Evolutionary conservation across 2,329 filamentous ascomycete species (phyloP).

Genomic region (Ascochyta koolunga): DNA sequence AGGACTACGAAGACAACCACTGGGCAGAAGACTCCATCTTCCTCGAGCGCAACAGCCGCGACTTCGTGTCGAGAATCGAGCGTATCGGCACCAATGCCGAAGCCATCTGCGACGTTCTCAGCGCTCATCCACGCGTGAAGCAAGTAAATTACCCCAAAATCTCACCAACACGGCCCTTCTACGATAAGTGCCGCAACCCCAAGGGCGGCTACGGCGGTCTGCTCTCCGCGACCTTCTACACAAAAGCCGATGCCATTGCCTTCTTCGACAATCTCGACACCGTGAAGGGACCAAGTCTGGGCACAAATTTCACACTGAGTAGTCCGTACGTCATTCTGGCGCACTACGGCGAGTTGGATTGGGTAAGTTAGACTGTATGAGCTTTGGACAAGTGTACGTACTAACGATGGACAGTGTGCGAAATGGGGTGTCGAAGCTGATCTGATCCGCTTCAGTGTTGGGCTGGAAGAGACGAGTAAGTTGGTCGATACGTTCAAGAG

Average conservation of each 20-base stretch:
- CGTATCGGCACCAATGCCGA: slow-evolving; percentile 87
- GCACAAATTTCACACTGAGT: slow-evolving; percentile 93
- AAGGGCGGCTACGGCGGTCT: slow-evolving; percentile 88
- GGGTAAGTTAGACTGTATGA: slow-evolving; percentile 59
- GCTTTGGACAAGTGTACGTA: neutral
- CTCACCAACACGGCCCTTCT: slow-evolving; percentile 70
- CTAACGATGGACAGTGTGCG: slow-evolving; percentile 59
- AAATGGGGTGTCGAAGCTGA: slow-evolving; percentile 80
- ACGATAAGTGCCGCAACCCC: slow-evolving; percentile 77
- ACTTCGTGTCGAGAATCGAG: slow-evolving; percentile 82
- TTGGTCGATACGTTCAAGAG: slow-evolving; percentile 68
- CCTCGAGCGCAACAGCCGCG: slow-evolving; percentile 93
- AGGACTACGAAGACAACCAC: slow-evolving; percentile 83
- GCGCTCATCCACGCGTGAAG: slow-evolving; percentile 69
- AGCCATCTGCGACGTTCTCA: slow-evolving; percentile 75
- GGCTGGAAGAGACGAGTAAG: slow-evolving; percentile 76
- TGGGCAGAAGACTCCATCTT: slow-evolving; percentile 95
- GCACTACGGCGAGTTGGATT: slow-evolving; percentile 90
- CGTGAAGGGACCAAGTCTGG: slow-evolving; percentile 90
- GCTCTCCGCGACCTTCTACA: slow-evolving; percentile 80
- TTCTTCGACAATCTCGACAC: slow-evolving; percentile 89
- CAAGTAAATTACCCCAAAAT: slow-evolving; percentile 86
- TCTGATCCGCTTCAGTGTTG: slow-evolving; percentile 85
- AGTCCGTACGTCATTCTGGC: slow-evolving; percentile 91
- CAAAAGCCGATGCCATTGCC: slow-evolving; percentile 70